Base-by-base conservation (phyloP, 1,284 basidiomycete species). In the Pisolithus thermaeus region DNA sequence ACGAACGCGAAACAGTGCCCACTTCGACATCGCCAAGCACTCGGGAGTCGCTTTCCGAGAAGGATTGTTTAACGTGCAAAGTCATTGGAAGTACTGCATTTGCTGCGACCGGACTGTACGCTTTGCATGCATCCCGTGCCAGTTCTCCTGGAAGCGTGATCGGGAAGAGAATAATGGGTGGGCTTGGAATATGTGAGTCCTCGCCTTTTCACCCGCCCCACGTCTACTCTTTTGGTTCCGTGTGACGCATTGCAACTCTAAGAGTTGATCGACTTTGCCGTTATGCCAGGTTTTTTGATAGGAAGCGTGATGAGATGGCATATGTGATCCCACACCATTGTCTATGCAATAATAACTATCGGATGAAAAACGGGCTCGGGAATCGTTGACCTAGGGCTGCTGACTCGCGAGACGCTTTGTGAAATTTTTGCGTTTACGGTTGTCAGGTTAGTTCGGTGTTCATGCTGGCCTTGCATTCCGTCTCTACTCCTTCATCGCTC, bases 1-100 rank as follows among this genome's bases (percentile, higher is more conserved):
- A 30, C 11, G 44, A 35, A 20, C n/a, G 7, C 18, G 44, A 11
- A n/a, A 32, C 9, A n/a, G 6, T 32, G 4, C 9, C 28, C 28
- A 11, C 35, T 14, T 7, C 44, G n/a, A 35, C 30, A 18, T 4
- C 20, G 18, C n/a, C 44, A 35, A 12, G 20, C 7, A 18, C n/a
- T 18, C 30, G 28, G 11, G 11, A 30, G 23, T 3, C 14, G 14
- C 20, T 11, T 27, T 36, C 44, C 28, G 42, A 52, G 43, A 46
- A 65, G 65, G 80, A 80, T 49, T 79, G 79, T 55, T 52, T 79
- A 37, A 72, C 75, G 18, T 79, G 81, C 62, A 70, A 73, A 54
- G 63, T 81, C 49, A 67, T 81, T 53, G 77, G 78, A 23, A 72
- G 77, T 14, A 70, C 68, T 48, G 73, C 76, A 7, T 70, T 81